Percentiles rank a stretch among this genome's conserved stretches.
phyloP scores from a whole-genome alignment of 371 early-diverging fungal genomes.

The Fennellomyces sp. region DNA sequence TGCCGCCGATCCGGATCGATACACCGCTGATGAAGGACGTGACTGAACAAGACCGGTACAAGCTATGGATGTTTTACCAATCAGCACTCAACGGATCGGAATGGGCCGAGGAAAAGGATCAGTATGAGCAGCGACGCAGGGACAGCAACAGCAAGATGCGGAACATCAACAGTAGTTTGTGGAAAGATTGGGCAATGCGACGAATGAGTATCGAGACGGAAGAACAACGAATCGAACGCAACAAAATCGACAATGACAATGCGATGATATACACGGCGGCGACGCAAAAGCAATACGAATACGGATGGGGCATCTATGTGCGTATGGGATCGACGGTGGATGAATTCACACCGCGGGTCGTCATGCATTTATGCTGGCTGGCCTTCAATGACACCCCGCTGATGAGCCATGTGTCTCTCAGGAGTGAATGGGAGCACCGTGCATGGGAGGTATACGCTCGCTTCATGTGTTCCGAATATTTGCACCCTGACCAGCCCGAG shows the following conservation, averaged over 20 bases:
- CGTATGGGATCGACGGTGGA: slow-evolving; percentile 33
- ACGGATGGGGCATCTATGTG: slow-evolving; percentile 39
- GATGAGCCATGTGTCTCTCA: slow-evolving; percentile 25
- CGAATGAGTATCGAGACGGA: slow-evolving; percentile 18
- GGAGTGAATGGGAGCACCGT: slow-evolving; percentile 35
- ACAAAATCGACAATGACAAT: slow-evolving; percentile 36
- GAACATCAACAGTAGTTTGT: slow-evolving; percentile 3
- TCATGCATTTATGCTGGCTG: slow-evolving; percentile 41
- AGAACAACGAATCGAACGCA: slow-evolving; percentile 13
- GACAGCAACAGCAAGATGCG: slow-evolving; percentile 9
- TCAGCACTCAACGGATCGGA: slow-evolving; percentile 24
- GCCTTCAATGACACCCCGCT: slow-evolving; percentile 28
- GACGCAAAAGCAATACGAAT: slow-evolving; percentile 31
- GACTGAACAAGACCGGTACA: slow-evolving; percentile 31
- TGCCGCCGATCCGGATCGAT: slow-evolving; percentile 29
- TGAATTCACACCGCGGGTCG: slow-evolving; percentile 34
- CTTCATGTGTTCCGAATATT: slow-evolving; percentile 44
- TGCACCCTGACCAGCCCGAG: slow-evolving; percentile 35
- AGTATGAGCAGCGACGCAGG: slow-evolving; percentile 22
- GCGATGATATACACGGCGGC: slow-evolving; percentile 35
- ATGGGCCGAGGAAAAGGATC: slow-evolving; percentile 26
- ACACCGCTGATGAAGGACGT: slow-evolving; percentile 37
- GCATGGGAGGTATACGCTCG: slow-evolving; percentile 40
- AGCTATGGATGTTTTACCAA: slow-evolving; percentile 43
- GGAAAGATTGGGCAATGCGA: slow-evolving; percentile 26